Base-by-base conservation (phyloP, 2,329 filamentous ascomycete genomes). In the Scedosporium boydii region DNA sequence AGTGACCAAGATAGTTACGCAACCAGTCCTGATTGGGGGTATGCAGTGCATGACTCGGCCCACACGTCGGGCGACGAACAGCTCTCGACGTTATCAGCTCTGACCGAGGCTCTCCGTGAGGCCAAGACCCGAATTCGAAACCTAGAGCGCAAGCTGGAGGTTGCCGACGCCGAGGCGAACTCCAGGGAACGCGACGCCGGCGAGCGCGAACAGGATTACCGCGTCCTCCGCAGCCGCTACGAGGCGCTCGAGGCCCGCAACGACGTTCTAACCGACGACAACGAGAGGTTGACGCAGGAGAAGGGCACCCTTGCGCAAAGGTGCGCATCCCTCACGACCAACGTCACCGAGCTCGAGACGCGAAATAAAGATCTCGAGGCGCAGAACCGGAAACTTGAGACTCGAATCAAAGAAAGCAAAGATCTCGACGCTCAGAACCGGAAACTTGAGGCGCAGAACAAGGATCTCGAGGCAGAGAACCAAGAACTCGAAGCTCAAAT, bases 261-360 rank as follows among this genome's bases (percentile, higher is more conserved):
- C 60, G 64, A 65, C 10, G 73, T 72, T n/a, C 71, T 75, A 65
- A 72, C 74, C 69, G 64, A 67, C 62, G 72, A 70, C 68, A 74
- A 76, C 66, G 71, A 75, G 16, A 48, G 61, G 42, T 29, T 62
- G 5, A 51, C 23, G 10, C 18, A 26, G 27, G 57, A 62, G 51
- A 59, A 41, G 61, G 18, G 7, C 12, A 18, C 23, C 38, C 42
- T 62, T 5, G 41, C 53, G 2, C 21, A 55, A 42, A 51, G 21
- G 59, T 27, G 27, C 21, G 29, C 51, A 9, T 21, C 26, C 9
- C 59, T 61, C 5, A 26, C 55, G 16, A n/a, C 29, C 14, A 26
- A 42, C 12, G 18, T 41, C 21, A 48, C 12, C 3, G 29, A 61
- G 27, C 34, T 55, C 18, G 59, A 60, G 12, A 38, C 34, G 10